Conservation (phyloP, 352 stramenopile genomes). For the Nothophytophthora sp. region DNA sequence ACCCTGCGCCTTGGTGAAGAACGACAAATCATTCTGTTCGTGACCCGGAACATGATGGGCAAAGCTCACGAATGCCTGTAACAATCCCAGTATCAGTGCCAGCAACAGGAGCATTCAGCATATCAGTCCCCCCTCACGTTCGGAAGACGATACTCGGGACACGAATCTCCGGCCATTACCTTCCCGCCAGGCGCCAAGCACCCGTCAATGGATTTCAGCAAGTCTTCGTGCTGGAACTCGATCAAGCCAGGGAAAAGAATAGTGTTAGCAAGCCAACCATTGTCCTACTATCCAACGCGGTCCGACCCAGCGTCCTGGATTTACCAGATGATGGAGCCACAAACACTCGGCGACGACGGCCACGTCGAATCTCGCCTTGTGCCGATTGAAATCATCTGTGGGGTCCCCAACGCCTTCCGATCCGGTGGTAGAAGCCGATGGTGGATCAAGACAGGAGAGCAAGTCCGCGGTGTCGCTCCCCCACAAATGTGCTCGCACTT, state of each 20-base stretch:
- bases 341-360: constrained; percentile 53
- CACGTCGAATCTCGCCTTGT: constrained; percentile 34
- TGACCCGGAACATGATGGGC: constrained; percentile 52
- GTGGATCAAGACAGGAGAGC: constrained; percentile 14
- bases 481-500: constrained; percentile 47
- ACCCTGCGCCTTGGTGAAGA: constrained; percentile 48
- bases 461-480: constrained; percentile 24
- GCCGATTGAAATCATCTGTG: no score
- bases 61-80: constrained; percentile 50
- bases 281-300: no score
- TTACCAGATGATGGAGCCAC: constrained; percentile 51
- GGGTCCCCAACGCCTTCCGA: not conserved
- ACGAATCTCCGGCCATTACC: constrained; percentile 14
- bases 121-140: not conserved
- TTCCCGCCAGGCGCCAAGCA: constrained; percentile 32
- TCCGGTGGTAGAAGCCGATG: not conserved
- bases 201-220: constrained; percentile 41
- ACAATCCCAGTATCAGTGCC: no score
- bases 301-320: no score
- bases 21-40: constrained; percentile 49
- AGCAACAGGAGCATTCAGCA: not conserved
- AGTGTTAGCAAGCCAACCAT: no score
- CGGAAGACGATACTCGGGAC: no score
- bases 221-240: constrained; percentile 36
- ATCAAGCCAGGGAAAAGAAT: no score